These are phyloP conservation scores for Daldinia childiae DNA, from an alignment of 495 filamentous ascomycete genomes.

Conservation along the genomic window DNA sequence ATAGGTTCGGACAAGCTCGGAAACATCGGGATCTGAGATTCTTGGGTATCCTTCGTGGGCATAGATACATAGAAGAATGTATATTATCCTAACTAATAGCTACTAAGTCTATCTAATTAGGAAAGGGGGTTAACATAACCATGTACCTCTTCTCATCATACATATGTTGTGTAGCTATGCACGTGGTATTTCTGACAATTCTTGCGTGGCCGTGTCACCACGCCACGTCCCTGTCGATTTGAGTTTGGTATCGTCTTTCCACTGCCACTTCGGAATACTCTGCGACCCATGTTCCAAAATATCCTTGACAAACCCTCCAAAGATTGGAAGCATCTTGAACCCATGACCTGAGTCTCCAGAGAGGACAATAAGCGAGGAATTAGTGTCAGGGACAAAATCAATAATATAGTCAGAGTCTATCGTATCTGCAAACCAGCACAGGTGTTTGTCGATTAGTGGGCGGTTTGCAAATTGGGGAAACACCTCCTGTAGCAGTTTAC, in stretches of 20 bases:
- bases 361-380: conserved; percentile 51
- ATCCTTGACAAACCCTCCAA: conserved; percentile 57
- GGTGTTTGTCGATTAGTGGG: conserved; percentile 55
- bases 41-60: neutral
- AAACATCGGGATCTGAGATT: neutral
- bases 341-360: conserved; percentile 62
- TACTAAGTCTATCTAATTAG: neutral
- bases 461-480: conserved; percentile 58
- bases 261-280: conserved; percentile 54
- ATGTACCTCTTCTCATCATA: neutral
- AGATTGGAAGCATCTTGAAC: conserved; percentile 65
- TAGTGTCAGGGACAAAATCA: conserved; percentile 58
- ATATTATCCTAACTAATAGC: neutral
- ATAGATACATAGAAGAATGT: neutral
- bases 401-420: conserved; percentile 64
- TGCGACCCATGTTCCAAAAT: conserved; percentile 51
- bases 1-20: neutral
- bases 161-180: neutral
- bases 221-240: conserved; percentile 11
- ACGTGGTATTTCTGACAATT: neutral
- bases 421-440: conserved; percentile 67
- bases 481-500: conserved; percentile 56
- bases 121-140: neutral
- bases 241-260: conserved; percentile 47
- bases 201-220: conserved; percentile 4